Conservation (phyloP, 257 asterid genomes). For the Nicotiana benthamiana region DNA sequence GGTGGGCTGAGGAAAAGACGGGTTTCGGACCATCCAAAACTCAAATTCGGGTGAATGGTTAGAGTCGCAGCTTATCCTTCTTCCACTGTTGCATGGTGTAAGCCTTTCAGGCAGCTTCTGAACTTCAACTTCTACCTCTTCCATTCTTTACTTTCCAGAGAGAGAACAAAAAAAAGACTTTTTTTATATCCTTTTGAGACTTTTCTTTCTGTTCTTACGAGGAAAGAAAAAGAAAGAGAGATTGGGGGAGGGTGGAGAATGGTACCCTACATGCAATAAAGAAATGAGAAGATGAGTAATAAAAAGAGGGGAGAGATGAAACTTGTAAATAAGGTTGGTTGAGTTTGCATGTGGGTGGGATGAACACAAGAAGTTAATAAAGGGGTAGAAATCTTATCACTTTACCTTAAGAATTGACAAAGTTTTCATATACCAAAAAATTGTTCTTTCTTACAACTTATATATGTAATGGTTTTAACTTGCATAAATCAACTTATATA, state of each 20-base stretch:
- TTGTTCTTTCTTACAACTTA: no score
- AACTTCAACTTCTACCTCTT: slow-evolving; percentile 26
- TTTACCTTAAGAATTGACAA: slow-evolving; percentile 8
- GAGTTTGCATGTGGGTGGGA: slow-evolving; percentile 7
- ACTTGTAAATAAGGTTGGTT: slow-evolving; percentile 11
- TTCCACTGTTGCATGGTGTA: slow-evolving; percentile 40
- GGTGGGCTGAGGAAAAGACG: slow-evolving; percentile 56
- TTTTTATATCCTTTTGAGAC: not conserved
- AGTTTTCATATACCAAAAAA: no score
- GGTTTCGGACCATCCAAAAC: slow-evolving; percentile 75
- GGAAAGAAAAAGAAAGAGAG: not conserved
- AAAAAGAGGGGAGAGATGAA: slow-evolving; percentile 14
- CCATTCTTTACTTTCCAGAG: slow-evolving; percentile 15
- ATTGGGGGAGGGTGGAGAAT: not conserved
- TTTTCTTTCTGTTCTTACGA: not conserved
- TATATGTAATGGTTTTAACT: no score
- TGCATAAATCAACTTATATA: no score
- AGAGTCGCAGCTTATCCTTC: slow-evolving; percentile 30
- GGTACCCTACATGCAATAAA: slow-evolving; percentile 18
- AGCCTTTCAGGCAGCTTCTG: slow-evolving; percentile 28
- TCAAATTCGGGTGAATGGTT: slow-evolving; percentile 79
- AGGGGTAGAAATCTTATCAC: not conserved
- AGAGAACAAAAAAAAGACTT: not conserved
- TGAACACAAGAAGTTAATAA: not conserved
- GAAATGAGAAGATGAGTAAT: slow-evolving; percentile 11